Base-by-base conservation (phyloP, 306 rosid species). In the Potentilla sterilis region DNA sequence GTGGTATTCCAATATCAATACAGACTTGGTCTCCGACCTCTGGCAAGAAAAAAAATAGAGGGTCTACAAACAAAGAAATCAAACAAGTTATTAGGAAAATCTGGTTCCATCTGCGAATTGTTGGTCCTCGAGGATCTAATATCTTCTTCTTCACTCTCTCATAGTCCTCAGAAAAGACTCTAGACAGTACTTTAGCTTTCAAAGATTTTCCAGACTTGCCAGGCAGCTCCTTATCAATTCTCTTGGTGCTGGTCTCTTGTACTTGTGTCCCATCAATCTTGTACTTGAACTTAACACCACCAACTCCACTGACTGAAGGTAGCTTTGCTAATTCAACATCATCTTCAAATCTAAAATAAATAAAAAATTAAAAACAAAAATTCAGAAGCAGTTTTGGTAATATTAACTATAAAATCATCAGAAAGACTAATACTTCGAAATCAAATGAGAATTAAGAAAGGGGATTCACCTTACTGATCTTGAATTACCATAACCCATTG, bases 401-500 rank as follows among this genome's bases (percentile, higher is more conserved):
- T 8, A 41, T 51, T 16, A 40, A 67, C 54, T 40, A 5, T 21
- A 35, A 52, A 3, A 64, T 6, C 7, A 49, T 67, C 40, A 55
- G n/a, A 19, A 42, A 2, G 21, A 18, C 32, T 32, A 35, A 28
- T 12, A 59, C 18, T 8, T 48, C 7, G 66, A 68, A 67, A 78
- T 0, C 58, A 15, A 42, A 61, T 35, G 62, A 61, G 66, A 62
- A 65, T 35, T 52, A 11, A 49, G 74, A 59, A 37, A 46, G 80
- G 69, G 72, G 59, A 82, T 75, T 47, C 49, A 89, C 97, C 97
- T 89, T 47, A 77, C 80, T 70, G 94, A 88, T 86, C 90, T 88
- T 77, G 90, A 82, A 69, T 85, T 85, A 72, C 75, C 85, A 78
- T 83, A 88, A 46, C 81, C 97, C 98, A 93, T 93, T 34, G 35